Base-by-base conservation (phyloP, 2,329 filamentous ascomycete species). In the Ustilaginoidea virens region DNA sequence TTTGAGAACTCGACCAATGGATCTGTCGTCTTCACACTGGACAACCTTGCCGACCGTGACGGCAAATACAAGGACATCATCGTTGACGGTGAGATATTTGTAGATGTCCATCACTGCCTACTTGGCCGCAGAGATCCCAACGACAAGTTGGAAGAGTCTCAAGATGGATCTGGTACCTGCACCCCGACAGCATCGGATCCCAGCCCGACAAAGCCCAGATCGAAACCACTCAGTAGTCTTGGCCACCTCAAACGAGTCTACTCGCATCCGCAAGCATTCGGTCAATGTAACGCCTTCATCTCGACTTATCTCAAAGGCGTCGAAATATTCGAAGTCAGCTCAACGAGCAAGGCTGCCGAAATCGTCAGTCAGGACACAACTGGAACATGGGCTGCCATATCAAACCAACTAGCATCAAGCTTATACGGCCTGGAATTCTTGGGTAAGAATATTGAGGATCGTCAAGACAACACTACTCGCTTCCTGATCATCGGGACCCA, bases 1-100 rank as follows among this genome's bases (percentile, higher is more conserved):
- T 86, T 93, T 53, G 87, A 96, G 50, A 98, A 98, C 60, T 92
- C 81, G 23, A 87, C 82, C 48, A 93, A 96, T 53, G 90, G 90
- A 45, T 77, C 79, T 31, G 90, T 98, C 28, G 74, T 90, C 32
- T 80, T 83, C 51, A 93, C 86, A 0, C 68, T 96, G 15, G 86
- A 94, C 53, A 71, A 87, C 39, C 72, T 98, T 35, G 82, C 82
- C 39, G 83, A 93, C 55, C 64, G 79, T 16, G 58, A 70, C 22
- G 55, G 52, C 23, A 53, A 56, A 24, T 82, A 80, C 47, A 61
- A 63, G 8, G 71, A 80, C 46, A 66, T 94, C 25, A 63, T 66
- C 27, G 79, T 96, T 23, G 80, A 76, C 46, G 81, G 72, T 25
- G 90, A 96, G 57, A 69, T 78, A 33, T 94, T 92, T 45, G 66